Base-by-base conservation (phyloP, 208 protist species). In the Crithidia bombi region DNA sequence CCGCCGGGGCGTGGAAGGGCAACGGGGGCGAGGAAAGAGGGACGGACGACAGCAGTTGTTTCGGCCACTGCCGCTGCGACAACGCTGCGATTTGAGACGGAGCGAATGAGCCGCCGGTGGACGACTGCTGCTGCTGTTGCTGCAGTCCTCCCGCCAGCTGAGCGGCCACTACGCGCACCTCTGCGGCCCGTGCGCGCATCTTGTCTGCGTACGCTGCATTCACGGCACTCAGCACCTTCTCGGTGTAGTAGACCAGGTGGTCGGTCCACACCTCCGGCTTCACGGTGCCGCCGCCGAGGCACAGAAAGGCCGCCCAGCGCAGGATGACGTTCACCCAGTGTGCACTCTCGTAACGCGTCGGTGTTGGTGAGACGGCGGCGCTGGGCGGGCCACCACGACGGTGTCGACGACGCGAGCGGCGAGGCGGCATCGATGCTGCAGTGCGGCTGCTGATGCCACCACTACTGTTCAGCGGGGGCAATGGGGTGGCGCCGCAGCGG, bases 231-330 rank as follows among this genome's bases (percentile, higher is more conserved):
- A 65, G 33, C 15, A 49, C 50, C 6, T 58, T 56, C 38, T 84
- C 78, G 19, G 83, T 39, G 26, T 68, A 55, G 61, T 80, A 90
- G 56, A 77, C 75, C 21, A 92, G 73, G 30, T 81, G 82, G 50
- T 91, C 82, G 0, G 73, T 75, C 85, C 87, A 95, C 54, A 91
- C 79, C 44, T 92, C 81, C 2, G 70, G 67, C 47, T 70, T 61
- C 38, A 78, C 75, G 1, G 82, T 87, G 44, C 90, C 87, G 32
- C 90, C 87, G 36, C 90, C 90, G 10, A 95, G 81, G 25, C 83
- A 51, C 17, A 95, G 57, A 30, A 91, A 76, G 25, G 79, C 82
- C 0, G 66, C 73, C 76, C 80, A 89, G n/a, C 85, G 85, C 3
- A 79, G 52, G 14, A 92, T 36, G 12, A 84, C 70, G 50, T 90